Conservation (phyloP, 2,329 filamentous ascomycete genomes). For the Aspergillus tanneri region DNA sequence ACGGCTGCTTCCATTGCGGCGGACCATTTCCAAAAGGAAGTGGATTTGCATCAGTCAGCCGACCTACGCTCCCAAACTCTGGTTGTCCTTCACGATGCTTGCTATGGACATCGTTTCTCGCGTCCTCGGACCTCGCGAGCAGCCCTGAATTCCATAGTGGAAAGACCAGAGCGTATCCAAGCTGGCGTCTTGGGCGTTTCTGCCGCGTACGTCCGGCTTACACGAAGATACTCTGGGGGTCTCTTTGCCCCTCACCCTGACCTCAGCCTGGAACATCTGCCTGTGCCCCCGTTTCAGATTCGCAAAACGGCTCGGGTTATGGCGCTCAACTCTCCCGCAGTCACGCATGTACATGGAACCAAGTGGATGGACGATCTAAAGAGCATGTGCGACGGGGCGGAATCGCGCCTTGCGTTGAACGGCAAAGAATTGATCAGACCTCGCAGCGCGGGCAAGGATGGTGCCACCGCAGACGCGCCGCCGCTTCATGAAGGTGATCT, state of each 20-base stretch:
- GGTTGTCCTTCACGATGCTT: slow-evolving; percentile 87
- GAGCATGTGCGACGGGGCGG: slow-evolving; percentile 78
- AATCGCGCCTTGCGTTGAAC: slow-evolving; percentile 71
- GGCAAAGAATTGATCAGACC: slow-evolving; percentile 76
- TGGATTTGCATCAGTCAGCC: slow-evolving; percentile 59
- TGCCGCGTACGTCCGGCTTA: slow-evolving; percentile 85
- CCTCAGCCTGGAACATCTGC: slow-evolving; percentile 54
- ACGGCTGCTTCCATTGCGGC: slow-evolving; percentile 62
- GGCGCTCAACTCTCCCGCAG: slow-evolving; percentile 69
- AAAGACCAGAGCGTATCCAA: slow-evolving; percentile 86
- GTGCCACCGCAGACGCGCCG: slow-evolving; percentile 41
- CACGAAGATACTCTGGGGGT: slow-evolving; percentile 73
- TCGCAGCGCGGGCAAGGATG: slow-evolving; percentile 36
- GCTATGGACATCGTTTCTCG: slow-evolving; percentile 90
- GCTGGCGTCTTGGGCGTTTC: slow-evolving; percentile 80
- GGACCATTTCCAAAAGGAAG: slow-evolving; percentile 67
- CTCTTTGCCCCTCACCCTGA: slow-evolving; percentile 65
- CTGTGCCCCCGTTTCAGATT: slow-evolving; percentile 75
- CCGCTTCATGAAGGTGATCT: slow-evolving; percentile 84
- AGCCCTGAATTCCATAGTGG: slow-evolving; percentile 77
- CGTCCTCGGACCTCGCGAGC: slow-evolving; percentile 73
- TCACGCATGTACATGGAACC: slow-evolving; percentile 85
- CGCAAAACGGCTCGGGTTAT: slow-evolving; percentile 73
- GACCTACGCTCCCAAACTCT: slow-evolving; percentile 60
- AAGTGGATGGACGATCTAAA: slow-evolving; percentile 94